Percentiles rank a stretch among this genome's conserved stretches.
Evolutionary conservation across 768 basidiomycete species (phyloP).

Genomic region (Amanita subjunquillea): DNA sequence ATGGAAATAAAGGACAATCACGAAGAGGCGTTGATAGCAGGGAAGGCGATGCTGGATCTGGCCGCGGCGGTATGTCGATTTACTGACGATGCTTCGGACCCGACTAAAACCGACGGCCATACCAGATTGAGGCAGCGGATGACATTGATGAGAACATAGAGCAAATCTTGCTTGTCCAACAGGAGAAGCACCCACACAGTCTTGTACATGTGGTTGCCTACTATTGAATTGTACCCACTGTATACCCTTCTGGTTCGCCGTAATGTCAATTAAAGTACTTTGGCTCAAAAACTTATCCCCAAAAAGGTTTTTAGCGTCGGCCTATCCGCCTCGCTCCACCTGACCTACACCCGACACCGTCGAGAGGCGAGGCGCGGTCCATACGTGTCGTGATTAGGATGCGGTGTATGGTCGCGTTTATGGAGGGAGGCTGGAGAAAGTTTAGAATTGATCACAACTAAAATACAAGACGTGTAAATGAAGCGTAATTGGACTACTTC

Average conservation of each 20-base stretch:
- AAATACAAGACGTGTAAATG: not conserved
- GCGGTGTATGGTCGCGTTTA: not conserved
- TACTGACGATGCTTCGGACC: not conserved
- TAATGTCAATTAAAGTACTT: too few relatives aligned
- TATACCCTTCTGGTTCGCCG: not conserved
- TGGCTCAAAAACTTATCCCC: too few relatives aligned
- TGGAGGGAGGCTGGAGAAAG: conserved; percentile 22
- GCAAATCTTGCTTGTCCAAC: conserved; percentile 71
- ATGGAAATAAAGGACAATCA: conserved; percentile 99
- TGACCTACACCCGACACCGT: too few relatives aligned
- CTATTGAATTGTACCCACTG: conserved; percentile 38
- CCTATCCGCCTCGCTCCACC: too few relatives aligned
- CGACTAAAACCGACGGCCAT: not conserved
- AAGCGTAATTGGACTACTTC: conserved; percentile 29
- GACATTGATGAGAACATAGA: conserved; percentile 93
- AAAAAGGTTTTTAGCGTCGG: too few relatives aligned
- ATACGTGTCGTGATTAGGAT: conserved; percentile 31
- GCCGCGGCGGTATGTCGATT: conserved; percentile 66
- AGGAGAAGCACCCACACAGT: conserved; percentile 86
- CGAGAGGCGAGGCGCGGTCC: not conserved
- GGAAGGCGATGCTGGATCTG: conserved; percentile 88
- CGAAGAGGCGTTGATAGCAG: conserved; percentile 94
- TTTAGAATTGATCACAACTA: conserved; percentile 10
- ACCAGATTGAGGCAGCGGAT: conserved; percentile 71
- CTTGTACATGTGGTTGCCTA: conserved; percentile 87